Evolutionary conservation across 495 filamentous ascomycete genomes (phyloP).

Genomic region (Apiosordaria backusii): DNA sequence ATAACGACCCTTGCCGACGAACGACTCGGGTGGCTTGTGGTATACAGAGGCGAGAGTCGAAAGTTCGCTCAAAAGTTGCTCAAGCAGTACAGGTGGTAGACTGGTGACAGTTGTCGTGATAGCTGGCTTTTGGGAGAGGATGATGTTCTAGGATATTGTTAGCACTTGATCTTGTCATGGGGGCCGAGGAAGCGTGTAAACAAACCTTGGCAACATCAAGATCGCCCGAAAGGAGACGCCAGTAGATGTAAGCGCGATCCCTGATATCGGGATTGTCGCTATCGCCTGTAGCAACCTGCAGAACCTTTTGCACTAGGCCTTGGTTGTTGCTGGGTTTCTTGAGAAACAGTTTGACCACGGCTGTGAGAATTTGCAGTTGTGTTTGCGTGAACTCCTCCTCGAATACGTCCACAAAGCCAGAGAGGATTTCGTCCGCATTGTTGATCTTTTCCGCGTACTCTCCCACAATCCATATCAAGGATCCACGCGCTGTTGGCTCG

Average conservation of each 20-base stretch:
- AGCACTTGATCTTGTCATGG: constrained; percentile 15
- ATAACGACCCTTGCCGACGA: constrained; percentile 90
- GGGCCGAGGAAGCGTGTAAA: neutral
- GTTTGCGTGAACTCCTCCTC: constrained; percentile 91
- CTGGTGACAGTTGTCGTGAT: constrained; percentile 92
- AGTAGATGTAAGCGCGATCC: constrained; percentile 96
- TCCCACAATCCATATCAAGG: constrained; percentile 97
- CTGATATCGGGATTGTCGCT: constrained; percentile 97
- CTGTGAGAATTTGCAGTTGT: constrained; percentile 92
- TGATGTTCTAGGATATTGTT: constrained; percentile 60
- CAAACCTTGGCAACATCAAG: constrained; percentile 76
- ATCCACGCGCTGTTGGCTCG: constrained; percentile 85
- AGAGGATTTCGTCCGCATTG: constrained; percentile 88
- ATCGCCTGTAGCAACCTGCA: constrained; percentile 87
- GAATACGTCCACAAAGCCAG: constrained; percentile 92
- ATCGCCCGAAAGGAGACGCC: constrained; percentile 93
- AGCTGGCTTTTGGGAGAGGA: constrained; percentile 89
- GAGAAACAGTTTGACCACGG: constrained; percentile 94
- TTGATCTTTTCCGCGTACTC: constrained; percentile 99
- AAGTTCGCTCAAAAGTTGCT: constrained; percentile 80
- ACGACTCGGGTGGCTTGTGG: constrained; percentile 94
- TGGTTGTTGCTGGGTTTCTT: constrained; percentile 90
- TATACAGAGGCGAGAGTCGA: constrained; percentile 99
- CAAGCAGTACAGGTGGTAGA: constrained; percentile 75
- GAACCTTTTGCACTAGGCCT: constrained; percentile 84